Evolutionary conservation across 1,284 basidiomycete genomes (phyloP), one percentile per base, ranked within the genome.

Genomic region (Cutaneotrichosporon arboriforme): DNA sequence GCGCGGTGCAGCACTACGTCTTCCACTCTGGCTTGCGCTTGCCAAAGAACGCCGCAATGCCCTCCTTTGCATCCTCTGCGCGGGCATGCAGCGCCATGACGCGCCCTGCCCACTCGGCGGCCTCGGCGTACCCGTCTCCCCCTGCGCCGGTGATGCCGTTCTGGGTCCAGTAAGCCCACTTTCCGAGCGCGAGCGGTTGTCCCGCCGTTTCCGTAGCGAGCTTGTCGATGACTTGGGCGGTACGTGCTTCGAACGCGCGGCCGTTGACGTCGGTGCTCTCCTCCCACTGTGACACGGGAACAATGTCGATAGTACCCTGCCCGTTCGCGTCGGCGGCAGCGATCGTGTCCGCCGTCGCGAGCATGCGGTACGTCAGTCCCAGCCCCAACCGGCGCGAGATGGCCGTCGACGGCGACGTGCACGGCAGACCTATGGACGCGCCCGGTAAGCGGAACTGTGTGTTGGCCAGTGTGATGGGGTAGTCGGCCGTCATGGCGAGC

Each of bases 81-180:
- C 53, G 43, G 14, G 57, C 57, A 39, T 55, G 57, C 15, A 59
- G 48, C n/a, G 57, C 57, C 57, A 59, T 59, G n/a, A 59, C 51
- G 10, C 57, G 44, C 1, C 57, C 57, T 0, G 57, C 46, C 54
- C 54, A 59, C 5, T 23, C 14, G 8, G 54, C 57, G 4, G 57
- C 57, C 49, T 59, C 54, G 36, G 44, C 57, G 45, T 59, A 59
- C 33, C 57, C 57, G 38, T 59, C 57, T 5, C 57, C 57, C 0
- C 48, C 48, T 9, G 44, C 12, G 13, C 46, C 49, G 9, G 15
- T 42, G 34, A 59, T 53, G 4, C 57, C 57, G 9, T 52, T 20
- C 33, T 59, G 57, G 2, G 57, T 59, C 54, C 57, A 59, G 48
- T 51, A 59, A 45, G 57, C 57, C 57, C 57, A 59, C 42, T 59